Conservation (phyloP, 2,329 filamentous ascomycete species). For the Bipolaris sorokiniana region DNA sequence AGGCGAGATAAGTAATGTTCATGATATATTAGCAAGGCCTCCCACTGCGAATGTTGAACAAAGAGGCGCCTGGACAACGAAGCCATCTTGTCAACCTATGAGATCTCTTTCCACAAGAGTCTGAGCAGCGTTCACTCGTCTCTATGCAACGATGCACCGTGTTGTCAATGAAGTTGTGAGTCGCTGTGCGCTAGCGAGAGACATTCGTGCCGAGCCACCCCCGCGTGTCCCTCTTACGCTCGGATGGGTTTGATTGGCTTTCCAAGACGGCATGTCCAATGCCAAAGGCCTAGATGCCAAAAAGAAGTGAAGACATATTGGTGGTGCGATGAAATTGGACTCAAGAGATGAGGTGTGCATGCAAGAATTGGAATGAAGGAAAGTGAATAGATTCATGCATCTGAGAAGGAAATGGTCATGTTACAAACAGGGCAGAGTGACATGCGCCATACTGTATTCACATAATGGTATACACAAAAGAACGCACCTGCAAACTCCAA, state of each 20-base stretch:
- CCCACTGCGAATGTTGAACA: background rate
- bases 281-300: background rate
- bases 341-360: background rate
- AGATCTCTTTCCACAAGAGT: background rate
- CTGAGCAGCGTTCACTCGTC: background rate
- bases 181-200: constrained; percentile 9
- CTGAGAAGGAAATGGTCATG: background rate
- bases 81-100: background rate
- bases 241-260: constrained; percentile 9
- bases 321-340: background rate
- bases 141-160: background rate
- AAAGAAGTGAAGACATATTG: background rate
- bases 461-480: constrained; percentile 14
- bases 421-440: constrained; percentile 15
- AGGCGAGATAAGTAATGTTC: constrained; percentile 12
- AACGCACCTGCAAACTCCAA: constrained; percentile 26
- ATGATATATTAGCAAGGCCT: background rate
- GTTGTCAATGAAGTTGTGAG: constrained; percentile 3
- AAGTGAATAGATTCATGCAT: constrained; percentile 2
- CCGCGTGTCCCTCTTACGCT: constrained; percentile 3
- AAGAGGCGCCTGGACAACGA: too few relatives aligned
- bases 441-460: constrained; percentile 12
- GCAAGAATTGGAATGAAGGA: background rate
- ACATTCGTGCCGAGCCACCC: constrained; percentile 10
- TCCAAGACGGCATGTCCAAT: background rate